phyloP scores from a whole-genome alignment of 768 basidiomycete species.

The Leccinellum albellum region DNA sequence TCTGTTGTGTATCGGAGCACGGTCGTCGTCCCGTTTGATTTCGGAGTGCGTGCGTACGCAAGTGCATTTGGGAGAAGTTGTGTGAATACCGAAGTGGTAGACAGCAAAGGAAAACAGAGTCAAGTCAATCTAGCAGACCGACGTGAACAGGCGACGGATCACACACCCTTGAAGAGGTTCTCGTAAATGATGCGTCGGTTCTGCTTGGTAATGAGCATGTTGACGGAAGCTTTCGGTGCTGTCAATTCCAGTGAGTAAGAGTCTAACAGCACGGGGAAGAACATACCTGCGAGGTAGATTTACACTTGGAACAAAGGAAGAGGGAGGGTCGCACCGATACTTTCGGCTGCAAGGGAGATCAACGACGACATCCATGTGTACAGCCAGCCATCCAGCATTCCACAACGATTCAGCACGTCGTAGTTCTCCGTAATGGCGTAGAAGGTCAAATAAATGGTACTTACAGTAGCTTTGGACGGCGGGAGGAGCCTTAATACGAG shows the following conservation, averaged over 20 bases:
- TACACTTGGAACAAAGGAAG: not conserved
- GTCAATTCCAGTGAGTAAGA: slow-evolving; percentile 2
- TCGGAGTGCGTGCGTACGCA: not conserved
- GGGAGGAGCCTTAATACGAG: slow-evolving; percentile 27
- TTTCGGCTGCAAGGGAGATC: slow-evolving; percentile 27
- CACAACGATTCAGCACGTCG: not conserved
- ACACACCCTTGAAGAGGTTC: slow-evolving; percentile 97
- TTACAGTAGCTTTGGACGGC: slow-evolving; percentile 19
- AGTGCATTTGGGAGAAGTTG: not conserved
- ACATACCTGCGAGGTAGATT: not conserved
- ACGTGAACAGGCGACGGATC: not conserved
- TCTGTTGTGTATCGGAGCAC: slow-evolving; percentile 43
- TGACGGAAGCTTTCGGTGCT: slow-evolving; percentile 27
- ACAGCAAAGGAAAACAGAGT: not conserved
- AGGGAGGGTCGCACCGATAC: slow-evolving; percentile 28
- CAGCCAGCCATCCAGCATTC: slow-evolving; percentile 33
- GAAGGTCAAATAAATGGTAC: slow-evolving; percentile 9
- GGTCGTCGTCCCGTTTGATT: not conserved
- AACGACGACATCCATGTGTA: slow-evolving; percentile 29
- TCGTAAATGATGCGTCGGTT: slow-evolving; percentile 97
- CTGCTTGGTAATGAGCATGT: slow-evolving; percentile 96
- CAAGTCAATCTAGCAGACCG: not conserved
- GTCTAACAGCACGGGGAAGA: not conserved
- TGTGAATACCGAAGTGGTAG: not conserved
- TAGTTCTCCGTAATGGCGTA: slow-evolving; percentile 5